Base-by-base conservation (phyloP, 2,329 filamentous ascomycete genomes). In the Apiospora arundinis region DNA sequence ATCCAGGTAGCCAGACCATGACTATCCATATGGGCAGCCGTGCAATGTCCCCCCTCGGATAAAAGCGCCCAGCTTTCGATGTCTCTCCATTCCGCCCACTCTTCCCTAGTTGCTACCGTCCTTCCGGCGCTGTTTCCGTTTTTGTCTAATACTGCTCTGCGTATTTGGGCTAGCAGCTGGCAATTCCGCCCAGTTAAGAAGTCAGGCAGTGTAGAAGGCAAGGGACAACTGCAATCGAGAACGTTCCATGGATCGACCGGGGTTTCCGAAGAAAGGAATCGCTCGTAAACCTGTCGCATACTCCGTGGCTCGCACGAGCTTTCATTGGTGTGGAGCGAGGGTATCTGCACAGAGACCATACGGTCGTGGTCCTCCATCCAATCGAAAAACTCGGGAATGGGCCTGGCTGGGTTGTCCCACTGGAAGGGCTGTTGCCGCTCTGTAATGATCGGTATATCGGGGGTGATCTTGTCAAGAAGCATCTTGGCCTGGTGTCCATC, bases 1-100 rank as follows among this genome's bases (percentile, higher is more conserved):
- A 81, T 80, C 79, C 78, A 82, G 2, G 78, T 81, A n/a, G 74
- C 74, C 60, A 79, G 76, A 16, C 80, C 78, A 69, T 82, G 76
- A 66, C 78, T 79, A 73, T 82, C 80, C 71, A 78, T 80, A 60
- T 82, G 77, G 14, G 78, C 79, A 14, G 78, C 75, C 14, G 79
- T 82, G 71, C 78, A 76, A 73, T 82, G 77, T 0, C 80, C 80
- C 44, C 80, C 80, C 71, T 82, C 75, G 2, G 77, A 79, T 67
- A 81, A 66, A 21, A 82, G 75, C 4, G 76, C 78, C 79, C 78
- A 81, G 67, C 80, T 75, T 4, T 78, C 70, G 46, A 82, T 75
- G 66, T 81, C 75, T 23, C 74, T 76, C 80, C 79, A 81, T 70
- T 77, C 76, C 68, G 77, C 77, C 80, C 78, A 81, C 42, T 81